Base-by-base conservation (phyloP, 164 flowering plant species). In the Paratinospora sagittata region DNA sequence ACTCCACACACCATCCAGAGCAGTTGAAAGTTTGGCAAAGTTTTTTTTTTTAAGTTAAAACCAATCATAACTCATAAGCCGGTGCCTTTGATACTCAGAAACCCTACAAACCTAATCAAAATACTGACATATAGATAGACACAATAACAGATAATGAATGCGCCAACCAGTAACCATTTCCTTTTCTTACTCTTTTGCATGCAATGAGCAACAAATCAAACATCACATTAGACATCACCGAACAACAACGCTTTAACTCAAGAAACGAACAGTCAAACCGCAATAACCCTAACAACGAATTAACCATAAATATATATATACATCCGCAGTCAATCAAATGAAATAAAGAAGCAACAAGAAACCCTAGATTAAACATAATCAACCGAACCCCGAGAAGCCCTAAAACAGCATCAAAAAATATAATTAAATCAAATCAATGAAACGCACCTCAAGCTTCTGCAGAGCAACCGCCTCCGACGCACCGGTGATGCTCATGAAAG, bases 401-500 rank as follows among this genome's bases (percentile, higher is more conserved):
- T n/a, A 27, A 17, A 52, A 52, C 3, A 52, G n/a, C 14, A 11
- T 11, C 6, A 62, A 19, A 24, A 27, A 24, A 70, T 2, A 27
- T 34, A 41, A 52, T 47, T 9, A 17, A 24, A 6, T 65, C 26
- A 5, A 30, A 12, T 66, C 13, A 27, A 36, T 13, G 47, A 49
- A 52, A 33, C 70, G 23, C 65, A 88, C 98, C 92, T 85, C 84
- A 27, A 92, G 87, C 58, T 75, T 88, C 62, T 78, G 97, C 24
- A 81, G 21, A 37, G 97, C 96, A 39, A 84, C 81, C 11, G 82
- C 81, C 60, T 89, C 93, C 5, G 93, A 75, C 1, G 80, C 84
- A 70, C 94, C 97, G 61, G 98, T 85, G 82, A 95, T 88, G 88
- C 83, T 88, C 66, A 92, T 83, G 70, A 95, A 95, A 12, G 87